phyloP scores from a whole-genome alignment of 176 grass and related monocot species.

The Lolium rigidum region DNA sequence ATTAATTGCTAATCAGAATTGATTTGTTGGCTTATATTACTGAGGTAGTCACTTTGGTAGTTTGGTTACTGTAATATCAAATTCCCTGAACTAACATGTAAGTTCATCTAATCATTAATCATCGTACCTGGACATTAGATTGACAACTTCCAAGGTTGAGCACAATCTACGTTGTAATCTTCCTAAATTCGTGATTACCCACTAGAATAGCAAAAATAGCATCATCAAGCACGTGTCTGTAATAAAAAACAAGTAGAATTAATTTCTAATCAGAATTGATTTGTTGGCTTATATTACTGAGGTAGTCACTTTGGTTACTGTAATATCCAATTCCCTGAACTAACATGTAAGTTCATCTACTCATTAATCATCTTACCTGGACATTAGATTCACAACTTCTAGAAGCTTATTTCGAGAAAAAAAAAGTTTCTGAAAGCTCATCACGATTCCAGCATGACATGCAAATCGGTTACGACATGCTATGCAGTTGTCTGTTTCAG shows the following conservation, averaged over 20 bases:
- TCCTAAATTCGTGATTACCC: background rate
- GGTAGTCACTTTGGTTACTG: conserved; percentile 14
- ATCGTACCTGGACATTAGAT: background rate
- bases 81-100: background rate
- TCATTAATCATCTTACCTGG: background rate
- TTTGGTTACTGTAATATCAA: background rate
- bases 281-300: background rate
- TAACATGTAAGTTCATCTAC: background rate
- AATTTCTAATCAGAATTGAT: background rate
- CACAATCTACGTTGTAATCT: background rate
- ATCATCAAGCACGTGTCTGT: background rate
- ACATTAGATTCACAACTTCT: background rate
- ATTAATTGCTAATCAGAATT: background rate
- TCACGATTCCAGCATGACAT: conserved; percentile 10
- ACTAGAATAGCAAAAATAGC: background rate
- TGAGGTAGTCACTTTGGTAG: background rate
- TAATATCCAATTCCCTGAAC: background rate
- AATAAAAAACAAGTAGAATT: conserved; percentile 14
- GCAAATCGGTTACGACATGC: background rate
- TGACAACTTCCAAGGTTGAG: background rate
- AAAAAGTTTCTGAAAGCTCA: background rate
- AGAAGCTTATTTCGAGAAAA: conserved; percentile 4
- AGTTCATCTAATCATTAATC: background rate
- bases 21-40: conserved; percentile 4
- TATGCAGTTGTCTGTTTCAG: conserved; percentile 2